Conservation (phyloP, 2,329 filamentous ascomycete species). For the Verticillium dahliae region DNA sequence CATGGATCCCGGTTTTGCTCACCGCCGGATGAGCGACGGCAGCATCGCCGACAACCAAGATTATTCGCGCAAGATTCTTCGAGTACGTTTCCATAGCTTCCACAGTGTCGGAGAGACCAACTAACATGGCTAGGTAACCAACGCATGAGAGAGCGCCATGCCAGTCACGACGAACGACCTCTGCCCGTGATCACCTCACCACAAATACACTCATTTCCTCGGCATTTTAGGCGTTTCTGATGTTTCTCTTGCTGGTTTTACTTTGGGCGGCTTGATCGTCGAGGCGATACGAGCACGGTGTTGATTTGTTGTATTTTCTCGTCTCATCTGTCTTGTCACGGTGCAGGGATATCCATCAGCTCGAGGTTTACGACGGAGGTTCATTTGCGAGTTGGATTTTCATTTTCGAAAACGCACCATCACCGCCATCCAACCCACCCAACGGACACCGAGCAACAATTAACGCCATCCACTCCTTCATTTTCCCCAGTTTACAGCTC, state of each 20-base stretch:
- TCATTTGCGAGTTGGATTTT: slow-evolving; percentile 17
- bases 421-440: slow-evolving; percentile 10
- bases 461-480: slow-evolving; percentile 34
- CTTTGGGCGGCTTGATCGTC: slow-evolving; percentile 1
- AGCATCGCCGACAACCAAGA: slow-evolving; percentile 97
- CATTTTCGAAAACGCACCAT: slow-evolving; percentile 15
- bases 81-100: slow-evolving; percentile 52
- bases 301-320: slow-evolving; percentile 8
- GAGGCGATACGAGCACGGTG: neutral
- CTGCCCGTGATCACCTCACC: slow-evolving; percentile 14
- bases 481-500: neutral
- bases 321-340: slow-evolving; percentile 13
- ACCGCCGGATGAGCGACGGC: slow-evolving; percentile 82
- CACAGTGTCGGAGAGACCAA: neutral
- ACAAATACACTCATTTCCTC: slow-evolving; percentile 27
- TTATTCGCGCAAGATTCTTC: slow-evolving; percentile 90
- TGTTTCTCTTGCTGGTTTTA: slow-evolving; percentile 6
- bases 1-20: slow-evolving; percentile 78
- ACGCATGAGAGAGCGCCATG: slow-evolving; percentile 42
- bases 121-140: slow-evolving; percentile 42
- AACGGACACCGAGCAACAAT: slow-evolving; percentile 7
- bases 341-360: slow-evolving; percentile 27
- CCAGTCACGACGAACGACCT: slow-evolving; percentile 29
- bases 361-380: slow-evolving; percentile 9
- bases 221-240: slow-evolving; percentile 34